Percentiles rank a stretch among this genome's conserved stretches.
Conservation (phyloP, 352 stramenopile species). For the Phytophthora boehmeriae region DNA sequence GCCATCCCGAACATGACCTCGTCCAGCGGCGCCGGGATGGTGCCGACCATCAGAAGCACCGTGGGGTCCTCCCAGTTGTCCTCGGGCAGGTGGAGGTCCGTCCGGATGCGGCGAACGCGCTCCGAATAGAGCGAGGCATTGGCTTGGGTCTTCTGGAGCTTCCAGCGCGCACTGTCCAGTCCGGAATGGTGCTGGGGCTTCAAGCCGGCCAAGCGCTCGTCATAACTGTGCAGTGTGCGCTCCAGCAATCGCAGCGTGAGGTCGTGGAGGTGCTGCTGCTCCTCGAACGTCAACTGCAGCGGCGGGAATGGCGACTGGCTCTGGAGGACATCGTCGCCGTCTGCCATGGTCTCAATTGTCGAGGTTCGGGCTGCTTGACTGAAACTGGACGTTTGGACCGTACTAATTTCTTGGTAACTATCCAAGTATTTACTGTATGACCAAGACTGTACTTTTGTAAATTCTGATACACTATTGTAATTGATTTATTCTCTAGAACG, state of each 20-base stretch:
- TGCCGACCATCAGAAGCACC: constrained; percentile 48
- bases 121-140: constrained; percentile 43
- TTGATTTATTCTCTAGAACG: too few relatives aligned
- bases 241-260: constrained; percentile 41
- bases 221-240: constrained; percentile 42
- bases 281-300: constrained; percentile 31
- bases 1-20: constrained; percentile 69
- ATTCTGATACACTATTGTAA: too few relatives aligned
- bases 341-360: constrained; percentile 15
- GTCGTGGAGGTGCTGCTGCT: constrained; percentile 41
- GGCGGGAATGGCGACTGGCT: constrained; percentile 38
- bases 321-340: constrained; percentile 23
- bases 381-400: constrained; percentile 36
- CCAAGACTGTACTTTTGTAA: too few relatives aligned
- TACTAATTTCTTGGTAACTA: not conserved
- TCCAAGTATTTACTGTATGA: too few relatives aligned
- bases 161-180: constrained; percentile 44
- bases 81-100: constrained; percentile 35
- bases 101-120: constrained; percentile 28
- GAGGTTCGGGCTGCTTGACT: constrained; percentile 1
- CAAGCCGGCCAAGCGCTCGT: constrained; percentile 31
- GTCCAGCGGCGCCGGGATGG: constrained; percentile 48
- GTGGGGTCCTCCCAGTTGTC: constrained; percentile 36
- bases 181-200: constrained; percentile 25
- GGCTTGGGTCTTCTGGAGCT: constrained; percentile 38